Evolutionary conservation across 768 basidiomycete species (phyloP).

Genomic region (Serendipita indica): DNA sequence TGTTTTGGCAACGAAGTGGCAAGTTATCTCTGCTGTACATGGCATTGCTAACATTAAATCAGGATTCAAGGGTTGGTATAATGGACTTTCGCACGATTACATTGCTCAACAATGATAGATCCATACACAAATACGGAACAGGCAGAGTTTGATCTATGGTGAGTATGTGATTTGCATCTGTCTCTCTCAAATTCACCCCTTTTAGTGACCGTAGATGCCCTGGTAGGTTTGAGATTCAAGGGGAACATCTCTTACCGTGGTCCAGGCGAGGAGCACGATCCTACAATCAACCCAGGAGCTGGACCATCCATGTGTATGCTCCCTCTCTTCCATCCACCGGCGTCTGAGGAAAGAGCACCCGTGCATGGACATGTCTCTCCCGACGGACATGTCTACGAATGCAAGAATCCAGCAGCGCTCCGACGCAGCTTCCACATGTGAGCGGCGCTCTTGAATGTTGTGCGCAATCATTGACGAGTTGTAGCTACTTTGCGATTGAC

Average conservation of each 20-base stretch:
- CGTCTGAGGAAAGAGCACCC: conserved; percentile 19
- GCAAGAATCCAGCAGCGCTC: conserved; percentile 37
- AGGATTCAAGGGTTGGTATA: conserved; percentile 39
- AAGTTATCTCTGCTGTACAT: conserved; percentile 11
- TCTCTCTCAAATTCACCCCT: background rate
- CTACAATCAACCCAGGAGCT: conserved; percentile 25
- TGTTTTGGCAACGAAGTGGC: conserved; percentile 48
- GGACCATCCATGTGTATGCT: conserved; percentile 41
- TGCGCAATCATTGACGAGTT: background rate
- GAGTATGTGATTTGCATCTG: conserved; percentile 12
- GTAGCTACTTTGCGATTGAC: conserved; percentile 41
- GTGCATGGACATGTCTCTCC: conserved; percentile 28
- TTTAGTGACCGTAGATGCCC: conserved; percentile 40
- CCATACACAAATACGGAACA: conserved; percentile 48
- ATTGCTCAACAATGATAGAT: conserved; percentile 26
- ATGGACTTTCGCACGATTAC: background rate
- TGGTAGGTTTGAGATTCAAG: conserved; percentile 22
- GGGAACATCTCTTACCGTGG: background rate
- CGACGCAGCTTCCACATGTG: conserved; percentile 40
- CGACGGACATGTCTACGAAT: conserved; percentile 42
- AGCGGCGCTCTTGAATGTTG: conserved; percentile 15
- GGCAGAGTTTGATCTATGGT: conserved; percentile 40
- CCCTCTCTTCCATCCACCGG: conserved; percentile 36
- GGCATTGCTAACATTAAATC: background rate
- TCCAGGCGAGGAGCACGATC: conserved; percentile 37